Conservation (phyloP, 176 grass and related monocot genomes). For the Hyparrhenia diplandra region DNA sequence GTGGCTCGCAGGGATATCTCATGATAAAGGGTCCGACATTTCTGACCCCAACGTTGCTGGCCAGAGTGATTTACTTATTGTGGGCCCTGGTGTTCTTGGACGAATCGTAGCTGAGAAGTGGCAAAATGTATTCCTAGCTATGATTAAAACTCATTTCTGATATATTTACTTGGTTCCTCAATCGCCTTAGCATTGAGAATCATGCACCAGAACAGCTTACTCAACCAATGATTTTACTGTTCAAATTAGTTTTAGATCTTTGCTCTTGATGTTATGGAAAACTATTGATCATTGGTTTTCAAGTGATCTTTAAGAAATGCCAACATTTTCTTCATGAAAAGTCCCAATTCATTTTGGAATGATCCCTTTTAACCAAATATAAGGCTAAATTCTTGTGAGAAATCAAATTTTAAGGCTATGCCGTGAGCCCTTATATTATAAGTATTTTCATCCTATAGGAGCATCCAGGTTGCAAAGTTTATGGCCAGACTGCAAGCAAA, state of each 20-base stretch:
- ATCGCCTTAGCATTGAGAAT: background rate
- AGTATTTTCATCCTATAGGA: conserved; percentile 45
- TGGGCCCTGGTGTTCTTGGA: conserved; percentile 87
- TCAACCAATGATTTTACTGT: background rate
- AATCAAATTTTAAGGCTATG: background rate
- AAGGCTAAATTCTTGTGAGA: background rate
- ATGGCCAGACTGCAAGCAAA: conserved; percentile 70
- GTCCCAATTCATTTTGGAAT: background rate
- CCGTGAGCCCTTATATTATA: background rate
- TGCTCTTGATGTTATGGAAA: background rate
- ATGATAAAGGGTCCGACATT: conserved; percentile 18
- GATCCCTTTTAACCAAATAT: background rate
- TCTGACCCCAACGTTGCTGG: conserved; percentile 27
- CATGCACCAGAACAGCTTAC: background rate
- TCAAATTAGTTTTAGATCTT: background rate
- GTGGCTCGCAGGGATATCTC: conserved; percentile 18
- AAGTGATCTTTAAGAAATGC: background rate
- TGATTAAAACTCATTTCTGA: background rate
- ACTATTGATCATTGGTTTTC: background rate
- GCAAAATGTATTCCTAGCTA: conserved; percentile 46
- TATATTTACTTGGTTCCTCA: background rate
- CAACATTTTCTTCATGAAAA: background rate
- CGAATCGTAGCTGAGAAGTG: conserved; percentile 75
- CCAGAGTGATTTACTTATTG: conserved; percentile 73
- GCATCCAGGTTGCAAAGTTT: conserved; percentile 77